Evolutionary conservation across 106 monocot genomes (phyloP), one percentile per base, ranked within the genome.

Genomic region (Dendrobium nobile): DNA sequence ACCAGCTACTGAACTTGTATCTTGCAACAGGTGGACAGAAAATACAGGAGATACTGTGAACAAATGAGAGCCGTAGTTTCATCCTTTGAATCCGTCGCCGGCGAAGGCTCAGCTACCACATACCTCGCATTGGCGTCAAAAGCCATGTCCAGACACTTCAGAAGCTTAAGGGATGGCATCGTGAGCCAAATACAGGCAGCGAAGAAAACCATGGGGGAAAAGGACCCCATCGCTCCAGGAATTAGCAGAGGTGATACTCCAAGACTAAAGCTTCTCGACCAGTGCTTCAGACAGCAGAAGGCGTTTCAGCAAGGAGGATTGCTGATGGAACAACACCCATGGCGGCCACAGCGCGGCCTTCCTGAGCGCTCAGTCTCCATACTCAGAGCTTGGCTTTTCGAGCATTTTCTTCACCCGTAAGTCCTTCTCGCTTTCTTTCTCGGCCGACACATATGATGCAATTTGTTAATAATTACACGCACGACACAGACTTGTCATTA

Each of bases 351-450:
- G 82, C 81, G 94, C 16, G 94, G 94, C 24, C 88, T 94, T 7
- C 89, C 94, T 0, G 91, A 94, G 48, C 85, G 91, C 47, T 86
- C 91, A 17, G 91, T 91, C 7, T 85, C 89, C 41, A 73, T 94
- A 33, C 94, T 94, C 3, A 86, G 93, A 0, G 89, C 94, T 41
- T 94, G 94, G 94, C 94, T 91, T 82, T 94, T 94, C 77, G 94
- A 94, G 72, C 94, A 94, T 78, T 94, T 94, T 74, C 89, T 94
- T 41, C 89, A 94, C 48, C 94, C 91, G 94, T 94, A 91, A 80
- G 15, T 79, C 48, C 27, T 19, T 56, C 77, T 54, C 77, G 17
- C 11, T 41, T 5, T 43, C 20, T 41, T 33, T 28, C 72, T 40
- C 72, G 16, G 33, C 72, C 72, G 72, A 72, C 72, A 65, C 64